These are phyloP conservation scores for Eutrema salsugineum DNA, from an alignment of 441 rosid species.

Conservation along the genomic window DNA sequence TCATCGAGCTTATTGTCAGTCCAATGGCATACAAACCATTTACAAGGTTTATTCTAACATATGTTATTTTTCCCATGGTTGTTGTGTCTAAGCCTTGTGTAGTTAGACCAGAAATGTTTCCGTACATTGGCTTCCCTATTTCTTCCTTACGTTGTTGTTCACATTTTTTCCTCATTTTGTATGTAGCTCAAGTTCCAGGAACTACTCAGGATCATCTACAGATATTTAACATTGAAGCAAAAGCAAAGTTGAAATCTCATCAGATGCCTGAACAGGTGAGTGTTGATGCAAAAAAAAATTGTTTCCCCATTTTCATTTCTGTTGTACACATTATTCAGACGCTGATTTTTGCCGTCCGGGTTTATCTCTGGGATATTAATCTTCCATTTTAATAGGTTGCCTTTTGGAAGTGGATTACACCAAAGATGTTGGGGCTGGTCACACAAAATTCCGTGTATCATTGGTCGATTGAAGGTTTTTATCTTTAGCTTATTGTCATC, in stretches of 20 bases:
- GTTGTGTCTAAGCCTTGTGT: not conserved
- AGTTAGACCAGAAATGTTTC: not conserved
- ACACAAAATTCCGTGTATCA: conserved; percentile 88
- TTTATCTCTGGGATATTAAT: not conserved
- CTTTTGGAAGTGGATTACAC: conserved; percentile 96
- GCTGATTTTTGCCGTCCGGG: not conserved
- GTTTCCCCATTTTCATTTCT: not conserved
- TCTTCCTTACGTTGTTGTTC: not conserved
- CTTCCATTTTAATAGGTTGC: conserved; percentile 51
- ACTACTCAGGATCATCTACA: conserved; percentile 96
- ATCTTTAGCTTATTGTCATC: not conserved
- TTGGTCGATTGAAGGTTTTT: conserved; percentile 92
- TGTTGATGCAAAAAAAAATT: not conserved
- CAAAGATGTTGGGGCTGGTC: conserved; percentile 85
- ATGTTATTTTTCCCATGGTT: not conserved
- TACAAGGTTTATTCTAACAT: not conserved
- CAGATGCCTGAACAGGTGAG: conserved; percentile 98
- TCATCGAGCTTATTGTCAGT: not conserved
- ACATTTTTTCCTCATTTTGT: conserved; percentile 6
- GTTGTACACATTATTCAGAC: not conserved
- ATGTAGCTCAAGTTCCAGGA: conserved; percentile 91
- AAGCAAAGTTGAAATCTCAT: conserved; percentile 85
- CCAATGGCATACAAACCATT: not conserved
- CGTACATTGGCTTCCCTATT: not conserved
- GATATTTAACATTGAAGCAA: conserved; percentile 94